A percentile compares a stretch with the other conserved stretches of the same genome.
These are phyloP conservation scores for Ricinus communis DNA, from an alignment of 345 rosid genomes.

Conservation along the genomic window DNA sequence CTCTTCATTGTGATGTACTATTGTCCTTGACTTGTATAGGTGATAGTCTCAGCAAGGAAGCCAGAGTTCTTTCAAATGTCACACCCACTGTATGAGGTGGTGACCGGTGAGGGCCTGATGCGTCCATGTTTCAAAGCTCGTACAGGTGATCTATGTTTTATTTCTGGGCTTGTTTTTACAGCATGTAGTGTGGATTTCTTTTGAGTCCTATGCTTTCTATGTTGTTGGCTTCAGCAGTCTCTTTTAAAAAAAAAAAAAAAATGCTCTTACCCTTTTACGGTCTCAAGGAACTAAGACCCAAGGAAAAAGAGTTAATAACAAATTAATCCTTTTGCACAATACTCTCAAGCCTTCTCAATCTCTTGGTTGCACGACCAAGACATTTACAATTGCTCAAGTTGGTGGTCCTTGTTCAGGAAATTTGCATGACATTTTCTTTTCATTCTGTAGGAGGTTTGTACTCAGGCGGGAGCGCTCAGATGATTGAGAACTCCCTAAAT, in stretches of 20 bases:
- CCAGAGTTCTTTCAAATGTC: constrained; percentile 99
- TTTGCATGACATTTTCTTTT: constrained; percentile 13
- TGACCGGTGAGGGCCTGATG: constrained; percentile 93
- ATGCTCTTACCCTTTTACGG: not conserved
- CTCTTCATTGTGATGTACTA: not conserved
- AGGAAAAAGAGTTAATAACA: not conserved
- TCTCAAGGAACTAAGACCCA: not conserved
- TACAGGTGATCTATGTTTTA: constrained; percentile 51
- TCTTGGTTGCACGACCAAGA: not conserved
- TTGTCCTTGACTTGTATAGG: constrained; percentile 40
- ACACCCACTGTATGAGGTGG: constrained; percentile 92
- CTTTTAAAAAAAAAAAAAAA: not conserved
- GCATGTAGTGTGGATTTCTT: not conserved
- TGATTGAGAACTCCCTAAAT: constrained; percentile 81
- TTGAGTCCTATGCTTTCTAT: not conserved
- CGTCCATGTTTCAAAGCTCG: constrained; percentile 92
- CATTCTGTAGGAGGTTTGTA: constrained; percentile 71
- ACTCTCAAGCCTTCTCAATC: too few relatives aligned
- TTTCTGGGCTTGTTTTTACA: constrained; percentile 13
- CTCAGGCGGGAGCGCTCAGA: constrained; percentile 97
- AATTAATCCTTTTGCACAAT: not conserved
- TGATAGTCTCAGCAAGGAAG: constrained; percentile 94
- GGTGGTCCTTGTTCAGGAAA: not conserved
- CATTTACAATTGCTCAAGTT: not conserved
- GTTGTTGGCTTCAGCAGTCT: not conserved